Percentiles rank a stretch among this genome's conserved stretches.
These are phyloP conservation scores for Stachybotrys echinatus DNA, from an alignment of 2,329 filamentous ascomycete genomes.

Conservation along the genomic window DNA sequence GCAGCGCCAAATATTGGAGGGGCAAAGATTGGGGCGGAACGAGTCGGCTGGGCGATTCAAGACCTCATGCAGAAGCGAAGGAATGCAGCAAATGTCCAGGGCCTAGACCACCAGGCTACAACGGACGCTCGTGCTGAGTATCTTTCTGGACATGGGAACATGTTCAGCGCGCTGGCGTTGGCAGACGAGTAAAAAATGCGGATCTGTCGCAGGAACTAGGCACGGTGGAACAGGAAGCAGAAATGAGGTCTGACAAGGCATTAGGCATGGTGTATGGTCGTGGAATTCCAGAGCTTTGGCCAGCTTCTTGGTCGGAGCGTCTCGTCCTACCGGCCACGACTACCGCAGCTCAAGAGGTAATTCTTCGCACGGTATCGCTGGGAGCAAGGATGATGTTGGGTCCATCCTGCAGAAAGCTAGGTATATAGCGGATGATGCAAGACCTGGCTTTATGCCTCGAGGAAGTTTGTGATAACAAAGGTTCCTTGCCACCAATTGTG, in stretches of 20 bases:
- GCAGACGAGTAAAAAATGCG: background rate
- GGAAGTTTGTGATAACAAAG: background rate
- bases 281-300: too few species aligned
- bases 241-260: too few species aligned
- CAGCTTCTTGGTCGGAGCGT: too few species aligned
- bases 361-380: too few species aligned
- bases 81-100: slow-evolving; percentile 5
- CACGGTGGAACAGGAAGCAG: too few species aligned
- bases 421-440: background rate
- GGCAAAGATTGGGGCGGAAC: slow-evolving; percentile 66
- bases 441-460: background rate
- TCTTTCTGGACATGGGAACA: slow-evolving; percentile 29
- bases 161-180: slow-evolving; percentile 23
- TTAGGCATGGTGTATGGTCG: too few species aligned
- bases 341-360: too few species aligned
- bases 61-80: slow-evolving; percentile 33
- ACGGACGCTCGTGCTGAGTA: slow-evolving; percentile 17
- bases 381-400: too few species aligned
- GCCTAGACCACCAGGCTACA: slow-evolving; percentile 1
- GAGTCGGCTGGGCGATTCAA: slow-evolving; percentile 66
- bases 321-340: too few species aligned
- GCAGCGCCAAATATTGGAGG: slow-evolving; percentile 71
- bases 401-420: too few species aligned
- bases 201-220: background rate
- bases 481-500: background rate